phyloP scores from a whole-genome alignment of 768 basidiomycete species.

The Amanita pallidorosea region DNA sequence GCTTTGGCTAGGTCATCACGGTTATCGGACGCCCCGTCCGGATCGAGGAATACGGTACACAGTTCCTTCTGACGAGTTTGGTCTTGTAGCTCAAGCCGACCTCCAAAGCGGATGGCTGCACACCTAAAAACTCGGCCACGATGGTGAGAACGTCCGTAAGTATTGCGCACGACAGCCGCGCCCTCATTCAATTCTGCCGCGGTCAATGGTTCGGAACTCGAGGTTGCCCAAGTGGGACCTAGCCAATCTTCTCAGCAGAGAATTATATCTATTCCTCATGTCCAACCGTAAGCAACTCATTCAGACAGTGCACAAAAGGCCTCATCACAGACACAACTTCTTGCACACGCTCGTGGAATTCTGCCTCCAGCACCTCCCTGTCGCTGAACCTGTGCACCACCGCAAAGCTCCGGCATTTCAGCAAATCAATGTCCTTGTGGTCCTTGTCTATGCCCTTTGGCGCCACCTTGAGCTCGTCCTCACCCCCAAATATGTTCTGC shows the following conservation, averaged over 20 bases:
- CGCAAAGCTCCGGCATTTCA: conserved; percentile 74
- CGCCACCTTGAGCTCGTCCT: conserved; percentile 83
- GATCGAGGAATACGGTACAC: conserved; percentile 94
- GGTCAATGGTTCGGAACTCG: conserved; percentile 82
- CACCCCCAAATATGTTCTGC: conserved; percentile 75
- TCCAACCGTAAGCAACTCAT: conserved; percentile 58
- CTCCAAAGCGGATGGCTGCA: conserved; percentile 63
- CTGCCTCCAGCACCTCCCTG: conserved; percentile 52
- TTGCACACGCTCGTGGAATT: conserved; percentile 56
- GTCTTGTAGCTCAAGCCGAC: conserved; percentile 82
- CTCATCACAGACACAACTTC: conserved; percentile 42
- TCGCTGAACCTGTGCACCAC: conserved; percentile 64
- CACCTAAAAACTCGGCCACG: conserved; percentile 87
- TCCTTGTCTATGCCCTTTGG: conserved; percentile 84
- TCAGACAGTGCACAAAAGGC: conserved; percentile 76
- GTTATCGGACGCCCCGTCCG: conserved; percentile 87
- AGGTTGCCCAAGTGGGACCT: conserved; percentile 96
- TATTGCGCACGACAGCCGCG: conserved; percentile 86
- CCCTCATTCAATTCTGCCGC: conserved; percentile 80
- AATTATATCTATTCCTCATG: conserved; percentile 23
- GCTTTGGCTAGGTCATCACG: conserved; percentile 91
- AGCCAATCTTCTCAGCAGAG: conserved; percentile 46
- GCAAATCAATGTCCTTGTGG: conserved; percentile 88
- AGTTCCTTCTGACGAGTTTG: conserved; percentile 87
- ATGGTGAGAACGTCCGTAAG: conserved; percentile 69